Percentiles rank a stretch among this genome's conserved stretches.
Evolutionary conservation across 805 yeast species (phyloP).

Genomic region (Ogataea thermomethanolica): DNA sequence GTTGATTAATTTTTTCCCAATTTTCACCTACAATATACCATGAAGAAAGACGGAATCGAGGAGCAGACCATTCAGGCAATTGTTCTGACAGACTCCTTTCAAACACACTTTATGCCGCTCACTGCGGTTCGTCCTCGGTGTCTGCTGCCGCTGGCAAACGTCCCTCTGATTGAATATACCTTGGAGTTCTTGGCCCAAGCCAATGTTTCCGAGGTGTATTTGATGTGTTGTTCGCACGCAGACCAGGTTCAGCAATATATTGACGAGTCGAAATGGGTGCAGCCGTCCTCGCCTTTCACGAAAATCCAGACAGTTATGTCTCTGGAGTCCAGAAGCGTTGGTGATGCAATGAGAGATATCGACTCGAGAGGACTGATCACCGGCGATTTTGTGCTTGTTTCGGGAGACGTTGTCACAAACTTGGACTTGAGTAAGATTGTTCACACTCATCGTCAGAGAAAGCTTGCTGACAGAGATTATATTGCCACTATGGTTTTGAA

Average conservation of each 20-base stretch:
- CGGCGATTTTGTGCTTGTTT: constrained; percentile 83
- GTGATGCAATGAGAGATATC: constrained; percentile 95
- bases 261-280: constrained; percentile 65
- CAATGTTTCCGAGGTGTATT: constrained; percentile 82
- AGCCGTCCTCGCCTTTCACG: constrained; percentile 72
- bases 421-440: constrained; percentile 73
- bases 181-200: constrained; percentile 90
- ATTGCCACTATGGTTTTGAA: constrained; percentile 92
- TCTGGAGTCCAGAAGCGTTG: constrained; percentile 85
- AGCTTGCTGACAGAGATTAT: constrained; percentile 77
- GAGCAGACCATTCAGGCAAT: constrained; percentile 86
- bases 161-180: constrained; percentile 92
- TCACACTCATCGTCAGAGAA: constrained; percentile 69
- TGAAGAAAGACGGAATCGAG: constrained; percentile 22
- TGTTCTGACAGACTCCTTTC: constrained; percentile 90
- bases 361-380: constrained; percentile 87
- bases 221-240: constrained; percentile 89
- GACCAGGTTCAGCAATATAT: constrained; percentile 83
- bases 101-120: constrained; percentile 89
- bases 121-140: constrained; percentile 87
- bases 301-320: constrained; percentile 74
- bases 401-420: constrained; percentile 96
- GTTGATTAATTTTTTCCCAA: constrained; percentile 3
- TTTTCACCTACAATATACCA: background rate
- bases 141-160: constrained; percentile 85